Evolutionary conservation across 257 asterid genomes (phyloP).

Genomic region (Solanum paucissectum): DNA sequence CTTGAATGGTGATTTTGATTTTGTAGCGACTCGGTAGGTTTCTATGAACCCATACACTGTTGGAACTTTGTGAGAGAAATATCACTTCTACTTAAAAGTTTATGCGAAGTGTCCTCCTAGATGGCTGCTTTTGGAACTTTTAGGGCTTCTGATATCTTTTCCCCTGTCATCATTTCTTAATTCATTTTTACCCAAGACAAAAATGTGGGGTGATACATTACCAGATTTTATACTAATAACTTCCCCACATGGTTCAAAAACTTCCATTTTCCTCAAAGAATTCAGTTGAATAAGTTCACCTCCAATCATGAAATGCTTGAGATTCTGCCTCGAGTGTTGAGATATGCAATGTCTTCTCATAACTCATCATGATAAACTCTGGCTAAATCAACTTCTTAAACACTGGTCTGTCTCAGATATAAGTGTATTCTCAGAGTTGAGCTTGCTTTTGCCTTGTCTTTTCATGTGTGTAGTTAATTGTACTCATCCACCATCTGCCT

Average conservation of each 20-base stretch:
- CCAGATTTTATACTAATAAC: neutral
- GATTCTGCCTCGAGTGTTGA: neutral
- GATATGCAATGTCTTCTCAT: neutral
- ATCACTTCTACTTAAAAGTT: neutral
- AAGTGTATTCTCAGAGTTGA: neutral
- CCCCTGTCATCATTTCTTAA: neutral
- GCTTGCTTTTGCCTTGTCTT: neutral
- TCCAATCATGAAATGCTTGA: neutral
- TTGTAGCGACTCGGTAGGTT: neutral
- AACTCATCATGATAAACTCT: neutral
- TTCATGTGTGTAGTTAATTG: neutral
- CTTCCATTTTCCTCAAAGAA: neutral
- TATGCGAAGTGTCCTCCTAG: neutral
- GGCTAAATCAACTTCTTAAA: neutral
- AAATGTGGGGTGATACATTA: neutral
- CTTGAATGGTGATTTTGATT: neutral
- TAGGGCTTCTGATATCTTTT: neutral
- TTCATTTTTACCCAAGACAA: neutral
- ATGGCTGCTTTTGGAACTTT: neutral
- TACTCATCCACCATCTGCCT: neutral
- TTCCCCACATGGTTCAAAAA: neutral
- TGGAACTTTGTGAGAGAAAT: neutral
- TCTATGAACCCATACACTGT: neutral
- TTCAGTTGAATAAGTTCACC: neutral
- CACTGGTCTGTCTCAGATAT: neutral